Conservation (phyloP, 306 rosid genomes). For the Mimosa bimucronata region DNA sequence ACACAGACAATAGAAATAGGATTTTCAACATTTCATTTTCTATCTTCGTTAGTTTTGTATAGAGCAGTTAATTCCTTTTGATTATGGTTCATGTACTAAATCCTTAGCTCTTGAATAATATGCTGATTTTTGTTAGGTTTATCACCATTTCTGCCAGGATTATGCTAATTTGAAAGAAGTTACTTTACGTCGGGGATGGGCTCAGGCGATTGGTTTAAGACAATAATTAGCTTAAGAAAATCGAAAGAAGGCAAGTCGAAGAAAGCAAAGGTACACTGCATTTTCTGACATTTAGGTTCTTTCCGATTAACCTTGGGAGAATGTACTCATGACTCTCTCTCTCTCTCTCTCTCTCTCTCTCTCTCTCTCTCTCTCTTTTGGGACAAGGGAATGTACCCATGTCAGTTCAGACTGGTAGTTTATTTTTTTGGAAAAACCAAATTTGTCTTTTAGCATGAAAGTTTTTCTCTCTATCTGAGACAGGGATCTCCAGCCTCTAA, state of each 20-base stretch:
- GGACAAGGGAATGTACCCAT: too few relatives aligned
- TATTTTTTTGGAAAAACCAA: constrained; percentile 4
- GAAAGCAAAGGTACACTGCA: constrained; percentile 65
- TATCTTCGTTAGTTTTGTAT: constrained; percentile 21
- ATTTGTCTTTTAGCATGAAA: constrained; percentile 24
- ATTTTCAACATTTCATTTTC: not conserved
- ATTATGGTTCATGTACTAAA: constrained; percentile 7
- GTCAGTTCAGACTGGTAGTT: not conserved
- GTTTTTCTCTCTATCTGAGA: constrained; percentile 30
- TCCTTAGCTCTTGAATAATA: constrained; percentile 27
- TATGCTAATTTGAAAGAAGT: constrained; percentile 46
- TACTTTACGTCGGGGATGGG: constrained; percentile 60
- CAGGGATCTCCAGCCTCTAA: constrained; percentile 58
- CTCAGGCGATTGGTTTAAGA: constrained; percentile 91
- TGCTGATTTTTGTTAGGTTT: constrained; percentile 41
- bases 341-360: too few relatives aligned
- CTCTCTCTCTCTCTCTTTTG: too few relatives aligned
- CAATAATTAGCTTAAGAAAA: constrained; percentile 65
- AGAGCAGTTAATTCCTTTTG: constrained; percentile 7
- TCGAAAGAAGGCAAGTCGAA: constrained; percentile 63
- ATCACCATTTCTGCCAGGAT: constrained; percentile 45
- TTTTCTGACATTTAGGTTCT: constrained; percentile 19
- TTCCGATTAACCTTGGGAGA: not conserved
- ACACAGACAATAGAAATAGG: not conserved
- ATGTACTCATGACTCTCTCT: too few relatives aligned